Evolutionary conservation across 2,329 filamentous ascomycete species (phyloP).

Genomic region (Aspergillus fructus): DNA sequence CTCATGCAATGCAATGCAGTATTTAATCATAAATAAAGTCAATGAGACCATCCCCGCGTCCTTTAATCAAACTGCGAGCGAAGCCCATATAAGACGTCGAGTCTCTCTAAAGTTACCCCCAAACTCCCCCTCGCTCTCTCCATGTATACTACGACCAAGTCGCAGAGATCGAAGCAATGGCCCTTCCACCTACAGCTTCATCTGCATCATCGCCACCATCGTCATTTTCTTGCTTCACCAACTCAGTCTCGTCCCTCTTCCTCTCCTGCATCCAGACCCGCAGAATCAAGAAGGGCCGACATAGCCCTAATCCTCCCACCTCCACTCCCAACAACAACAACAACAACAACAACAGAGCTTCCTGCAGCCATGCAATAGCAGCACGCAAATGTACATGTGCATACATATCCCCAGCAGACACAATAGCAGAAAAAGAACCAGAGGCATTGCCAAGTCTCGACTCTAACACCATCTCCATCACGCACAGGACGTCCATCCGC

Average conservation of each 20-base stretch:
- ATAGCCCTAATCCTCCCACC: not conserved
- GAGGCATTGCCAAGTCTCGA: not conserved
- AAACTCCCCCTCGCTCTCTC: not conserved
- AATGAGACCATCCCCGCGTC: not conserved
- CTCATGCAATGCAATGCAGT: not conserved
- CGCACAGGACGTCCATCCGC: conserved; percentile 14
- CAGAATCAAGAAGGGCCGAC: not conserved
- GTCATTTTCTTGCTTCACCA: not conserved
- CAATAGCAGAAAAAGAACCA: not conserved
- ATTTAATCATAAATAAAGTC: not conserved
- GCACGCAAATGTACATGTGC: not conserved
- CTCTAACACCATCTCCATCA: not conserved
- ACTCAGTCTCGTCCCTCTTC: not conserved
- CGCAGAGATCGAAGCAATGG: not conserved
- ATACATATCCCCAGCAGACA: not conserved
- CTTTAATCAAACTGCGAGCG: not conserved
- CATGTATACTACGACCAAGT: not conserved
- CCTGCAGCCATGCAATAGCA: not conserved
- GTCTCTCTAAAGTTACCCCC: not conserved
- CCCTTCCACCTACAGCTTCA: not conserved
- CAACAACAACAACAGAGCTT: not conserved
- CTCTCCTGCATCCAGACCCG: conserved; percentile 3
- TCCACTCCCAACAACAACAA: too few species aligned
- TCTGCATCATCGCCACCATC: not conserved
- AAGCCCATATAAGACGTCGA: conserved; percentile 3